Evolutionary conservation across 768 basidiomycete species (phyloP).

Genomic region (Daedaleopsis sinensis): DNA sequence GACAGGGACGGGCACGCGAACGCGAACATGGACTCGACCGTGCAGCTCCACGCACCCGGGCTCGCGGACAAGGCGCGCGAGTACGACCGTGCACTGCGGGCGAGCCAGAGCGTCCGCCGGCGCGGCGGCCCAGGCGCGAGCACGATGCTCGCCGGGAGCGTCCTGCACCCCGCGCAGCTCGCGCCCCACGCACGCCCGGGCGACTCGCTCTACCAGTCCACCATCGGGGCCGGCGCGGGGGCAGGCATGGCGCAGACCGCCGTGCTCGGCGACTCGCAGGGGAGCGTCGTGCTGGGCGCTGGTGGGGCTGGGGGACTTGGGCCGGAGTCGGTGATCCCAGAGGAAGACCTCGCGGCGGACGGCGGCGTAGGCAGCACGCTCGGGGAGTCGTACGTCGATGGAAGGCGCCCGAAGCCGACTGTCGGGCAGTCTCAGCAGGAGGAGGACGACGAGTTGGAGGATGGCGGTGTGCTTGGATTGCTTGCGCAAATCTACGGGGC

Average conservation of each 20-base stretch:
- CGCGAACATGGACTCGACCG: conserved; percentile 24
- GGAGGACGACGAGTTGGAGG: conserved; percentile 62
- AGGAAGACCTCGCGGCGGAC: conserved; percentile 52
- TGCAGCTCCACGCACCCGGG: conserved; percentile 21
- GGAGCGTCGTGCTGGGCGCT: conserved; percentile 38
- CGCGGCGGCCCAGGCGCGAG: conserved; percentile 27
- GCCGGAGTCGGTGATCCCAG: conserved; percentile 34
- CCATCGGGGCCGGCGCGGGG: conserved; percentile 47
- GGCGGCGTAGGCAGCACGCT: conserved; percentile 64
- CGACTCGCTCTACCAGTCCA: conserved; percentile 46
- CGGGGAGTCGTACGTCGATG: conserved; percentile 80
- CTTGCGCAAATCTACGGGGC: conserved; percentile 84
- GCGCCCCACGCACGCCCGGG: neutral
- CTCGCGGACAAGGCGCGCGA: conserved; percentile 62
- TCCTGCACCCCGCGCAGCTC: conserved; percentile 38
- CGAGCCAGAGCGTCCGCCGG: conserved; percentile 55
- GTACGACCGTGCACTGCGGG: conserved; percentile 74
- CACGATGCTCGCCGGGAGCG: conserved; percentile 35
- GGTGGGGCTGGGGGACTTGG: conserved; percentile 6
- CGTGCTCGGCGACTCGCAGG: conserved; percentile 76
- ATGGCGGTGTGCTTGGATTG: conserved; percentile 84
- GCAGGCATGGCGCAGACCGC: conserved; percentile 67
- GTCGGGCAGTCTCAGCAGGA: conserved; percentile 37
- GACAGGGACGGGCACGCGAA: neutral
- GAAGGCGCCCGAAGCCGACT: conserved; percentile 40